Evolutionary conservation across 805 yeast genomes (phyloP).

Genomic region (Candida tammaniensis): DNA sequence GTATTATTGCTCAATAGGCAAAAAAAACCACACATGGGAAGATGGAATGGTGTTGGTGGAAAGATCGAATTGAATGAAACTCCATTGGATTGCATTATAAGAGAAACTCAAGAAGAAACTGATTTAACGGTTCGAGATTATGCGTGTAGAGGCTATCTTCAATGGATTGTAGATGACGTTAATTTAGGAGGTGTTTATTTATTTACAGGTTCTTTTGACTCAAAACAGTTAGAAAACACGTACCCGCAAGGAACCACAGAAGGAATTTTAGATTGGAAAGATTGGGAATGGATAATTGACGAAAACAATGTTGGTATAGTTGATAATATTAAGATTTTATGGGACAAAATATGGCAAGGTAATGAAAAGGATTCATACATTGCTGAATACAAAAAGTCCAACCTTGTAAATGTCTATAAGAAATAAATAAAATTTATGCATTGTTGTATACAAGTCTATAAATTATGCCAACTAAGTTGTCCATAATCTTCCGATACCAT

Average conservation of each 20-base stretch:
- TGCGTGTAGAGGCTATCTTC: slow-evolving; percentile 30
- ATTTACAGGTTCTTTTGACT: slow-evolving; percentile 33
- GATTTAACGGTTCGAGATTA: slow-evolving; percentile 30
- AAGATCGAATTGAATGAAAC: slow-evolving; percentile 34
- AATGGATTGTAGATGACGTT: slow-evolving; percentile 27
- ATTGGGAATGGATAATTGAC: slow-evolving; percentile 33
- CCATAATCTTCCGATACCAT: slow-evolving; percentile 94
- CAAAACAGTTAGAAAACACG: slow-evolving; percentile 16
- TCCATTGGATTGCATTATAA: slow-evolving; percentile 36
- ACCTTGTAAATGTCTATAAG: slow-evolving; percentile 1
- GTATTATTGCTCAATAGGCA: slow-evolving; percentile 38
- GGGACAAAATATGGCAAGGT: slow-evolving; percentile 22
- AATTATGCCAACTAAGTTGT: slow-evolving; percentile 75
- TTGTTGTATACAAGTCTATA: slow-evolving; percentile 5
- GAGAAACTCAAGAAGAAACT: slow-evolving; percentile 43
- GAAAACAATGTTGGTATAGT: slow-evolving; percentile 39
- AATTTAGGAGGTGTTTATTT: slow-evolving; percentile 37
- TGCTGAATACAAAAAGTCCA: slow-evolving; percentile 19
- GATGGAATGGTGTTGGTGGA: slow-evolving; percentile 49
- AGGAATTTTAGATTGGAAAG: slow-evolving; percentile 44
- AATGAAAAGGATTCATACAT: slow-evolving; percentile 22
- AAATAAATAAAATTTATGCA: slow-evolving; percentile 3
- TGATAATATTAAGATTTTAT: slow-evolving; percentile 29
- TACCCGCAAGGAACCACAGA: slow-evolving; percentile 25
- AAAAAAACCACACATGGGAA: slow-evolving; percentile 47